Percentiles rank a stretch among this genome's conserved stretches.
Evolutionary conservation across 1,284 basidiomycete species (phyloP).

Genomic region (Ceratobasidium sp.): DNA sequence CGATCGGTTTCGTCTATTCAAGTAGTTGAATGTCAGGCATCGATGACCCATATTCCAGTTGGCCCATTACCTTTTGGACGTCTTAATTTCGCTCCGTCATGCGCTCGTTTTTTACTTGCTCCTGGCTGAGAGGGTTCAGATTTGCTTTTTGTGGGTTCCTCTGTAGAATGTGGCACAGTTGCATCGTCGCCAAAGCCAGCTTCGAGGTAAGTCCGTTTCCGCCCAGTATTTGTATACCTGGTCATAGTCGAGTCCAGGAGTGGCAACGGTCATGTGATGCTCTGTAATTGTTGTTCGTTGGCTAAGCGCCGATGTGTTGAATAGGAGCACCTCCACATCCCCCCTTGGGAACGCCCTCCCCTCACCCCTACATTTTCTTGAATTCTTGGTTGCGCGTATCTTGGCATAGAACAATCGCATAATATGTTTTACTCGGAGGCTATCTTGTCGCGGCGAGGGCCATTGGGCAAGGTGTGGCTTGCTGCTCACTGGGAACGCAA

Average conservation of each 20-base stretch:
- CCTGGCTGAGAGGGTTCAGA: conserved; percentile 49
- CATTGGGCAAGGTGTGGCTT: conserved; percentile 97
- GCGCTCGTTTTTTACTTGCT: conserved; percentile 53
- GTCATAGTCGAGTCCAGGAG: conserved; percentile 66
- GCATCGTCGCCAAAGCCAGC: conserved; percentile 65
- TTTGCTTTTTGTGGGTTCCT: background rate
- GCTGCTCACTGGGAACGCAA: conserved; percentile 99
- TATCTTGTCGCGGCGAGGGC: conserved; percentile 92
- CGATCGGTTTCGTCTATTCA: conserved; percentile 54
- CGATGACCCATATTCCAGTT: conserved; percentile 20
- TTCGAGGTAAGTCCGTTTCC: conserved; percentile 78
- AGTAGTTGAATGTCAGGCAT: background rate
- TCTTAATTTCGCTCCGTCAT: conserved; percentile 52
- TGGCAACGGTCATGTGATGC: conserved; percentile 9
- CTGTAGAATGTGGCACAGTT: background rate
- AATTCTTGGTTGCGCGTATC: conserved; percentile 12
- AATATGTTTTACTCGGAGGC: conserved; percentile 88
- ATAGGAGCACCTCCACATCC: conserved; percentile 30
- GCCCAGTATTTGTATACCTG: conserved; percentile 75
- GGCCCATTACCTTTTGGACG: conserved; percentile 49
- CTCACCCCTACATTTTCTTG: conserved; percentile 33
- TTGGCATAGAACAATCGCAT: conserved; percentile 8
- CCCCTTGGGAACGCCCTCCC: background rate
- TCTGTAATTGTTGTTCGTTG: conserved; percentile 33
- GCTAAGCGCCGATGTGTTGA: conserved; percentile 40